phyloP scores from a whole-genome alignment of 345 rosid genomes.

The Cardamine occulta region DNA sequence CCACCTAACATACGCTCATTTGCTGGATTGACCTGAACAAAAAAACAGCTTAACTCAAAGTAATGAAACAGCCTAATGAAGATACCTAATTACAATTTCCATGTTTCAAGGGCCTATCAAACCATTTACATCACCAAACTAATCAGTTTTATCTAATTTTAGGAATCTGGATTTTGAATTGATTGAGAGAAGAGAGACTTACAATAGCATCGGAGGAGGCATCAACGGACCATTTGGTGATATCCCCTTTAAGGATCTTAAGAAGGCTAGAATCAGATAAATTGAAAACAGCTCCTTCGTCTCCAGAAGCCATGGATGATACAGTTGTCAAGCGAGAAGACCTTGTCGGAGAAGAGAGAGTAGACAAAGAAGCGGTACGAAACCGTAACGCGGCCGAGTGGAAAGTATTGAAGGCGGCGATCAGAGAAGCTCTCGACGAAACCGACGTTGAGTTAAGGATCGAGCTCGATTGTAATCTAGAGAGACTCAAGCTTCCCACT shows the following conservation, averaged over 20 bases:
- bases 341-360: constrained; percentile 6
- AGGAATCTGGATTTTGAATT: not conserved
- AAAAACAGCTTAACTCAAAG: not conserved
- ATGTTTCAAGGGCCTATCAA: not conserved
- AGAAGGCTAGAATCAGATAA: constrained; percentile 59
- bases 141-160: no score
- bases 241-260: constrained; percentile 74
- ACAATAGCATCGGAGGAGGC: constrained; percentile 86
- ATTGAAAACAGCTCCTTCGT: constrained; percentile 45
- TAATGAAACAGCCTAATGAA: not conserved
- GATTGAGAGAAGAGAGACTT: constrained; percentile 30
- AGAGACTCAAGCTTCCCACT: constrained; percentile 21
- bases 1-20: constrained; percentile 92
- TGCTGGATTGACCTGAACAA: constrained; percentile 74
- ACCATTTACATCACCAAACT: not conserved
- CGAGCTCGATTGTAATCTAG: constrained; percentile 8
- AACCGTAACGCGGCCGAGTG: constrained; percentile 7
- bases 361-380: not conserved
- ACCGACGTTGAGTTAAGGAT: not conserved
- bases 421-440: constrained; percentile 12
- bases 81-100: not conserved
- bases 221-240: constrained; percentile 80
- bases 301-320: constrained; percentile 51
- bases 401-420: constrained; percentile 11
- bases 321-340: constrained; percentile 25